Conservation (phyloP, 1,284 basidiomycete genomes). For the Meira nashicola region DNA sequence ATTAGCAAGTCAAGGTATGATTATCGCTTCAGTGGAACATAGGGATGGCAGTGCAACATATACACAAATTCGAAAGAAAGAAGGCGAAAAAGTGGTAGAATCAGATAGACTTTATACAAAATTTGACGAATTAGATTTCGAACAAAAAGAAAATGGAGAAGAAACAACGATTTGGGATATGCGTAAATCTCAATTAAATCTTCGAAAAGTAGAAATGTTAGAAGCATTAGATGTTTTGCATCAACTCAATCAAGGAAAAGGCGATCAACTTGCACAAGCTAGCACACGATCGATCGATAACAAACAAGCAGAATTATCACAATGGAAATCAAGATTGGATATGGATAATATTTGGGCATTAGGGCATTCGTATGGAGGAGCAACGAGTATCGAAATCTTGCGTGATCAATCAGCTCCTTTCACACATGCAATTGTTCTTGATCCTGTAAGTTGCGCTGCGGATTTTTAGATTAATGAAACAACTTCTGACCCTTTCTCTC, state of each 20-base stretch:
- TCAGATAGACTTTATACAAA: conserved; percentile 22
- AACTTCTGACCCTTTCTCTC: background rate
- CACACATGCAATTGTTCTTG: conserved; percentile 7
- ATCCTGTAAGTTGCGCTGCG: conserved; percentile 4
- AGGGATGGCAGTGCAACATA: conserved; percentile 35
- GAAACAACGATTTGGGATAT: conserved; percentile 16
- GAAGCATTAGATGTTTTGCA: conserved; percentile 26
- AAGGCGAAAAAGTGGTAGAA: background rate
- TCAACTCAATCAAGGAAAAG: conserved; percentile 25
- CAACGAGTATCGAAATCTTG: conserved; percentile 19
- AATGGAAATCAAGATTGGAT: conserved; percentile 26
- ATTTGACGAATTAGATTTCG: conserved; percentile 22
- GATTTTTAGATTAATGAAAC: background rate
- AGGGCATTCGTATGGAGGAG: conserved; percentile 41
- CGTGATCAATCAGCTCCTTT: conserved; percentile 4
- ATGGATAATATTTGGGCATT: conserved; percentile 25
- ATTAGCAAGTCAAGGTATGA: conserved; percentile 33
- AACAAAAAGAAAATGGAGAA: conserved; percentile 22
- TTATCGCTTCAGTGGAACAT: conserved; percentile 45
- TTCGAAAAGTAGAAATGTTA: conserved; percentile 31
- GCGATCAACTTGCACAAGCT: conserved; percentile 7
- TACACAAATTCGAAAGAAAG: conserved; percentile 20
- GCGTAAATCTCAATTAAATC: conserved; percentile 27
- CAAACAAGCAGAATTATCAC: conserved; percentile 15
- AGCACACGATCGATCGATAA: conserved; percentile 19